phyloP scores from a whole-genome alignment of 306 rosid species.

The Lathyrus aphaca region DNA sequence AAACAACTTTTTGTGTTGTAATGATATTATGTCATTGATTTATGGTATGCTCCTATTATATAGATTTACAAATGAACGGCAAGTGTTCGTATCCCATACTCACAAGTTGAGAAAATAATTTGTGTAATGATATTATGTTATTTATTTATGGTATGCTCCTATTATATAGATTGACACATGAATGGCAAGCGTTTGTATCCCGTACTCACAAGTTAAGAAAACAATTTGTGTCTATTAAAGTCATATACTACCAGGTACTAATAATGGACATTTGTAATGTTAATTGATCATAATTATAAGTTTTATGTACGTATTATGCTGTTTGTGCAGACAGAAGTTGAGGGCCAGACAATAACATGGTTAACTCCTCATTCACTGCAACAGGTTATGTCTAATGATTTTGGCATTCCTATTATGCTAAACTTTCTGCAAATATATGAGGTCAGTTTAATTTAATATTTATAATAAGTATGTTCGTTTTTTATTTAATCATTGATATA shows the following conservation, averaged over 20 bases:
- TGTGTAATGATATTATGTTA: too few species aligned
- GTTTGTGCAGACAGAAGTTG: constrained; percentile 74
- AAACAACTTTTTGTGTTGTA: background rate
- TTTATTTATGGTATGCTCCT: constrained; percentile 10
- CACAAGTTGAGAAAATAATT: too few species aligned
- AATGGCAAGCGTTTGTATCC: constrained; percentile 89
- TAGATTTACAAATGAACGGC: too few species aligned
- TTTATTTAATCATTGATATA: too few species aligned
- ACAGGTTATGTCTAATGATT: too few species aligned
- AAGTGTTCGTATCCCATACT: too few species aligned
- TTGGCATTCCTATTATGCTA: too few species aligned
- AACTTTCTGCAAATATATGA: too few species aligned
- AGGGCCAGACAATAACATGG: constrained; percentile 86
- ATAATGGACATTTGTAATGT: constrained; percentile 7
- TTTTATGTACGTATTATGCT: constrained; percentile 12
- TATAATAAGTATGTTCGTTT: too few species aligned
- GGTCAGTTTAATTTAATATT: too few species aligned
- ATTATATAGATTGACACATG: constrained; percentile 74
- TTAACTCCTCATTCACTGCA: too few species aligned
- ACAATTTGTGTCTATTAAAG: constrained; percentile 85
- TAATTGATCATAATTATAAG: background rate
- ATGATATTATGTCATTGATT: background rate
- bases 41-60: too few species aligned
- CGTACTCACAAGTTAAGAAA: constrained; percentile 81
- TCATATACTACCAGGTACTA: constrained; percentile 84